Conservation (phyloP, 225 moss, liverwort and hornwort genomes). For the Asterella californica region DNA sequence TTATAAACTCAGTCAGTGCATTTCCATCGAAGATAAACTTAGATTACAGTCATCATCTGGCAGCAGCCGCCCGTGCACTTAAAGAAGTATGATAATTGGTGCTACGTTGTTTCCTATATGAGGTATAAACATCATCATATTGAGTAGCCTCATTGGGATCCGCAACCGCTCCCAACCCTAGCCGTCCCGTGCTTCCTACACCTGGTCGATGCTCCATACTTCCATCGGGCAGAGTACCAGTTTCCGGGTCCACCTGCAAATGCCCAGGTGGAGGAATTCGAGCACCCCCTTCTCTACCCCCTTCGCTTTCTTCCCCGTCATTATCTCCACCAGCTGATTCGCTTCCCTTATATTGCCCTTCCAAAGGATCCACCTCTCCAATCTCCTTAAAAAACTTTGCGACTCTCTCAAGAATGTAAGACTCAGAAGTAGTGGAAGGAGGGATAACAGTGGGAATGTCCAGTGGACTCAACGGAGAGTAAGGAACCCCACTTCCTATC, state of each 20-base stretch:
- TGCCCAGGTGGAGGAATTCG: constrained; percentile 82
- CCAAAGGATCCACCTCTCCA: constrained; percentile 89
- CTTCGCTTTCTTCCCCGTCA: constrained; percentile 56
- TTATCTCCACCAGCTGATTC: constrained; percentile 38
- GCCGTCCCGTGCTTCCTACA: constrained; percentile 77
- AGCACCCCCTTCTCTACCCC: constrained; percentile 73
- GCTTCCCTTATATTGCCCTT: constrained; percentile 61
- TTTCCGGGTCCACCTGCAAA: constrained; percentile 85
- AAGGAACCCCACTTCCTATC: constrained; percentile 97
- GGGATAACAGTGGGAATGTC: constrained; percentile 97
- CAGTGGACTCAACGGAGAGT: constrained; percentile 87
- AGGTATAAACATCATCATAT: constrained; percentile 97
- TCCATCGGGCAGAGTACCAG: constrained; percentile 80
- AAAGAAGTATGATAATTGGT: constrained; percentile 95
- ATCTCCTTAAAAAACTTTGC: constrained; percentile 89
- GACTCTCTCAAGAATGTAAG: constrained; percentile 84
- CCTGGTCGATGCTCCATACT: constrained; percentile 94
- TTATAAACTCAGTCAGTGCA: neutral
- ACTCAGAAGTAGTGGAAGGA: constrained; percentile 63
- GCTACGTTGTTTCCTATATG: constrained; percentile 93
- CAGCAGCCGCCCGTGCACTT: constrained; percentile 90
- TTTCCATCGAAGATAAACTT: neutral
- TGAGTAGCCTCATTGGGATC: constrained; percentile 96
- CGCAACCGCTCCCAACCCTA: constrained; percentile 84
- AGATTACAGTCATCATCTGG: constrained; percentile 28